A percentile compares a stretch with the other conserved stretches of the same genome.
Conservation (phyloP, 2,329 filamentous ascomycete genomes). For the Penicillium sp. region DNA sequence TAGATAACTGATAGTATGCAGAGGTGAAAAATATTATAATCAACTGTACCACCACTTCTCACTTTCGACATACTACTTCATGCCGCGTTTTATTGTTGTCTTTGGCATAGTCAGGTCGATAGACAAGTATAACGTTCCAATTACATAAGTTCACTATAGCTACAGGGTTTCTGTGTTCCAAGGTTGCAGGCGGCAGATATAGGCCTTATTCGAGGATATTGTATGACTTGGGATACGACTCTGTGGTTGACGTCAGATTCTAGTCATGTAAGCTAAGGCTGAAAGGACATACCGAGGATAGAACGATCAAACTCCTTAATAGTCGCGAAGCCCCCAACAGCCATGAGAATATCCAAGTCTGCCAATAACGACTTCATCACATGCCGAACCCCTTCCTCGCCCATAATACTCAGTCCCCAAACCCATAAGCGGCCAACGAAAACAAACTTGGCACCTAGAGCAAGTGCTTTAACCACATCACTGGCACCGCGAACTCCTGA, state of each 20-base stretch:
- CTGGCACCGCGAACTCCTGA: slow-evolving; percentile 55
- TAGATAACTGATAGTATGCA: not conserved
- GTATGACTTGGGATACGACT: slow-evolving; percentile 42
- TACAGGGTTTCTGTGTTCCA: not conserved
- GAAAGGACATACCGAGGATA: slow-evolving; percentile 26
- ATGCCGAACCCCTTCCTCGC: slow-evolving; percentile 58
- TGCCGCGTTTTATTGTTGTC: not conserved
- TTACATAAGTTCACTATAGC: not conserved
- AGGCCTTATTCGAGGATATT: not conserved
- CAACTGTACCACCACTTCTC: not conserved
- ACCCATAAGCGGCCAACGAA: slow-evolving; percentile 60
- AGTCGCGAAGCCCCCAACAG: slow-evolving; percentile 53
- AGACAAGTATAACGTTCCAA: not conserved
- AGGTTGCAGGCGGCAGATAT: not conserved
- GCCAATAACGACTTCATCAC: slow-evolving; percentile 60
- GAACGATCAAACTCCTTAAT: slow-evolving; percentile 50
- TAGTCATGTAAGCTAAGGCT: not conserved
- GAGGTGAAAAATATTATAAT: not conserved
- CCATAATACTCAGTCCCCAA: slow-evolving; percentile 57
- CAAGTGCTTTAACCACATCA: slow-evolving; percentile 59
- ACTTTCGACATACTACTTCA: not conserved
- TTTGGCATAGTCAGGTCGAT: not conserved
- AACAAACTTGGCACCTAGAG: slow-evolving; percentile 59
- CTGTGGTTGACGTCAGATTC: slow-evolving; percentile 20
- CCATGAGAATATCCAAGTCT: slow-evolving; percentile 61